Evolutionary conservation across 441 rosid species (phyloP), one percentile per base, ranked within the genome.

Genomic region (Pelargonium cotyledonis): DNA sequence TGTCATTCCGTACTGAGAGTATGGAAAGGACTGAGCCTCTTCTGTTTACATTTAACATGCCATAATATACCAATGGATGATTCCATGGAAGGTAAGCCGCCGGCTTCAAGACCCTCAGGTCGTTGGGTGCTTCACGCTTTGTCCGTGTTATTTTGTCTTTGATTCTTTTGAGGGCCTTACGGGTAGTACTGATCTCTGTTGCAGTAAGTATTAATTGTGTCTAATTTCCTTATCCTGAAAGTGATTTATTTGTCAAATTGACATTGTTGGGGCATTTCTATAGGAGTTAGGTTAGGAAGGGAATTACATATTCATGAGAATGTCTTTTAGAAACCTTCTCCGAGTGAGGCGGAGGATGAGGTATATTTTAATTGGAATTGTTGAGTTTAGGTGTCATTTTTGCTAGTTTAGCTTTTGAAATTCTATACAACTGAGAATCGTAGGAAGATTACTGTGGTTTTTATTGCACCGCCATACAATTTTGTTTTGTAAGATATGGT

Each of bases 1-100:
- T 53, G 90, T 87, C 69, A 80, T 84, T 70, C 90, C 88, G 18
- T 85, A 74, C 71, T 87, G 80, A 85, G 21, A 7, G 5, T 12
- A 65, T n/a, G 67, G 70, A 46, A 40, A 41, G 67, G 38, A 51
- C 26, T 44, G 49, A 63, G 41, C 64, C 66, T 10, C 38, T 64
- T 63, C 43, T 18, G 53, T 73, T 49, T 65, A 68, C 31, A 57
- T 53, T 47, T 9, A 12, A 53, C n/a, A 3, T 51, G 40, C 66
- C 47, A 21, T 21, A 61, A 18, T 43, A 31, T 61, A 8, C 69
- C 44, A 40, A 15, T 21, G 7, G 63, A 21, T 75, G 63, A 8
- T 26, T 65, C 29, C 68, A 15, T 31, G 62, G 71, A 65, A 40
- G 73, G 72, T 68, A 44, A 66, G 40, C 60, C 63, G 23, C 40